Percentiles rank a stretch among this genome's conserved stretches.
phyloP scores from a whole-genome alignment of 139 green algal genomes.

The Trebouxia sp. region DNA sequence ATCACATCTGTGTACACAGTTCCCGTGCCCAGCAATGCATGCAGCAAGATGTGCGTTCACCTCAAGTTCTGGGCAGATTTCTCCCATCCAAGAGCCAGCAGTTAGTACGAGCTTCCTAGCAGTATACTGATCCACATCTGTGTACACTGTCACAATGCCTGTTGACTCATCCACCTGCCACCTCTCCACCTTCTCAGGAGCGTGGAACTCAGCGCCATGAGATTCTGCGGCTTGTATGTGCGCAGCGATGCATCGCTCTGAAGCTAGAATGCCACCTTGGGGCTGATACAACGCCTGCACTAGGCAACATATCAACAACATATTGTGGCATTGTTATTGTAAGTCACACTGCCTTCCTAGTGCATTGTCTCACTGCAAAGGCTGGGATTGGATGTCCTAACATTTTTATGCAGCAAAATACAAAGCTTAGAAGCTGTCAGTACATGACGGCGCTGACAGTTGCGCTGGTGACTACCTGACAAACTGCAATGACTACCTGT shows the following conservation, averaged over 20 bases:
- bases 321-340: too few relatives aligned
- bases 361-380: too few relatives aligned
- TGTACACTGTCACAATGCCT: slow-evolving; percentile 41
- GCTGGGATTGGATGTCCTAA: too few relatives aligned
- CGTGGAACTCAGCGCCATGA: slow-evolving; percentile 41
- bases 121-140: slow-evolving; percentile 33
- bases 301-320: too few relatives aligned
- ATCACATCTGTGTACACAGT: too few relatives aligned
- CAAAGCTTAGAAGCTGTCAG: too few relatives aligned
- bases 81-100: slow-evolving; percentile 66
- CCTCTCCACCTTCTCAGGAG: slow-evolving; percentile 16
- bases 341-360: too few relatives aligned
- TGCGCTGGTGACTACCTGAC: too few relatives aligned
- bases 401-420: too few relatives aligned
- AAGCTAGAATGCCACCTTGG: slow-evolving; percentile 64
- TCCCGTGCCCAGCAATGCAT: not conserved
- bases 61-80: slow-evolving; percentile 54
- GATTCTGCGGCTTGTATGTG: slow-evolving; percentile 35
- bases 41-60: not conserved
- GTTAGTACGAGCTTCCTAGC: slow-evolving; percentile 56
- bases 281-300: slow-evolving; percentile 61
- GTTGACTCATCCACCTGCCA: slow-evolving; percentile 37
- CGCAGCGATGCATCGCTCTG: slow-evolving; percentile 67
- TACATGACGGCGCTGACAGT: too few relatives aligned
- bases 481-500: too few relatives aligned